Evolutionary conservation across 768 basidiomycete species (phyloP).

Genomic region (Kwoniella dejecticola): DNA sequence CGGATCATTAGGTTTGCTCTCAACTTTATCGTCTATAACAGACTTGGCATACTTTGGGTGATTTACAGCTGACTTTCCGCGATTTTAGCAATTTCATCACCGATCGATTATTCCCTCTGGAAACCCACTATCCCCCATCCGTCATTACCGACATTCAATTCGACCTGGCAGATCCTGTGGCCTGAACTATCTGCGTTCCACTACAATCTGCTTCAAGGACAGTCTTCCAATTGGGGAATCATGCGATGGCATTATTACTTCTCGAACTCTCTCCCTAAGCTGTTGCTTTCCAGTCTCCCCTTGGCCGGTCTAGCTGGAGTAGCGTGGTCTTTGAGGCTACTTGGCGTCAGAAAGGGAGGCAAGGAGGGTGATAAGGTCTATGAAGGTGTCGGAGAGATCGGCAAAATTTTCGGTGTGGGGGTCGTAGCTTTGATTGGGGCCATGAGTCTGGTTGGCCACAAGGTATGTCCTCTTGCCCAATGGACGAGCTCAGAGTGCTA

Average conservation of each 20-base stretch:
- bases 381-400: slow-evolving; percentile 24
- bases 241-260: slow-evolving; percentile 34
- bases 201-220: slow-evolving; percentile 86
- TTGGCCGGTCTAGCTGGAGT: slow-evolving; percentile 61
- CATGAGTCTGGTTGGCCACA: slow-evolving; percentile 81
- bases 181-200: slow-evolving; percentile 77
- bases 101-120: slow-evolving; percentile 88
- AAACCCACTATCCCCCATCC: slow-evolving; percentile 34
- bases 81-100: slow-evolving; percentile 64
- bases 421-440: slow-evolving; percentile 32
- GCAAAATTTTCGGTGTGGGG: slow-evolving; percentile 25
- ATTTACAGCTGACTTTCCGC: no score
- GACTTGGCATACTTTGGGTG: no score
- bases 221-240: slow-evolving; percentile 90
- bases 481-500: background rate
- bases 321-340: slow-evolving; percentile 5
- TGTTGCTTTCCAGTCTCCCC: slow-evolving; percentile 66
- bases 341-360: background rate
- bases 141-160: slow-evolving; percentile 55
- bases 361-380: slow-evolving; percentile 2
- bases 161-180: slow-evolving; percentile 64
- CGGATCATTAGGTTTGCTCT: slow-evolving; percentile 37
- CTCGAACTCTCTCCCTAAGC: slow-evolving; percentile 62
- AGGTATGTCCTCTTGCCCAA: slow-evolving; percentile 56
- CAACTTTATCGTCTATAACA: no score